Evolutionary conservation across 345 rosid species (phyloP), one percentile per base, ranked within the genome.

Genomic region (Xanthoceras sorbifolium): DNA sequence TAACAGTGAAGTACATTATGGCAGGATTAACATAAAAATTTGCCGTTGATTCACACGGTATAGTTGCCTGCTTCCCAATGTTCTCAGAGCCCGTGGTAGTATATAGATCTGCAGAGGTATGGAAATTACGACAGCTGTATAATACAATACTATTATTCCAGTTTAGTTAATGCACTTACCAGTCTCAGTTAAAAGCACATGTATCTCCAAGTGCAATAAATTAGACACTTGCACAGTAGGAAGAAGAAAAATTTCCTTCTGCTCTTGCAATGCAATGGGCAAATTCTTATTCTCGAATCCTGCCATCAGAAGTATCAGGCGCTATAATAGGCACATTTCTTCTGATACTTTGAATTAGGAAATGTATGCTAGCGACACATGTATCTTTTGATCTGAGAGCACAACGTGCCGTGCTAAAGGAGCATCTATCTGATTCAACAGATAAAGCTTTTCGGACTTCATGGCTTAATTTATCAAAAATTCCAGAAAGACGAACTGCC

Each of bases 151-250:
- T 54, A 69, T 38, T 42, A 74, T 71, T 79, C n/a, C 63, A 74
- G 59, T 76, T 73, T 26, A 29, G 69, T 78, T 82, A 72, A 63
- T 77, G 78, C 77, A 48, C 80, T 64, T 85, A 91, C 98, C 94
- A 73, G 90, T 82, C 78, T 91, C 95, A 80, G 85, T 83, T 82
- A 94, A 83, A 79, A 83, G 80, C 55, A 94, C 88, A 77, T 82
- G 82, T 85, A 92, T 86, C 80, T 94, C 97, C 48, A 83, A 82
- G 82, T 87, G 85, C 83, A 94, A 75, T 32, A 89, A 87, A 79
- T 93, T 94, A 78, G 91, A 87, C 77, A 94, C 94, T 57, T 82
- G 85, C 64, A 94, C 91, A 12, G 98, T 94, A 44, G 98, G 98
- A 36, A 93, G 92, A 79, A 94, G 87, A 85, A 90, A 91, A 74